These are phyloP conservation scores for Pseudevernia furfuracea DNA, from an alignment of 495 filamentous ascomycete species.

Conservation along the genomic window DNA sequence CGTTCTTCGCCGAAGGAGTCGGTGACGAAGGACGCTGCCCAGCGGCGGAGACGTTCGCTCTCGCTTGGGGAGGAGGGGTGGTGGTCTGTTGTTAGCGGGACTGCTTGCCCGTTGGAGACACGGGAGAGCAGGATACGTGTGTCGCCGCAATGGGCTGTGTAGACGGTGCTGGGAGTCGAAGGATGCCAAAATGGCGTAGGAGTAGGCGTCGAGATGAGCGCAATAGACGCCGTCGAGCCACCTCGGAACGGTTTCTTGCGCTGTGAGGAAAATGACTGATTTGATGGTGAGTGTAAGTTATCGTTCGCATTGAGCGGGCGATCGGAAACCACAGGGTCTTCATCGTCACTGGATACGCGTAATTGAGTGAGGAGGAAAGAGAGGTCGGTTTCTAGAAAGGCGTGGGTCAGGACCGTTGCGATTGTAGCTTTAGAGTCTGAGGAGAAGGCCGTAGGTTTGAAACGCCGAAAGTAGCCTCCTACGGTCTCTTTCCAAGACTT, in stretches of 20 bases:
- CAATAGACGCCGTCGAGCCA: conserved; percentile 82
- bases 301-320: conserved; percentile 72
- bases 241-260: conserved; percentile 85
- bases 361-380: conserved; percentile 84
- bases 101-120: conserved; percentile 65
- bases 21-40: conserved; percentile 77
- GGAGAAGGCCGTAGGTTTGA: conserved; percentile 63
- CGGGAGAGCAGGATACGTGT: conserved; percentile 82
- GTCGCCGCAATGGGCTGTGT: conserved; percentile 90
- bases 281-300: conserved; percentile 59
- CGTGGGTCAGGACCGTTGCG: conserved; percentile 70
- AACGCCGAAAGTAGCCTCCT: conserved; percentile 89
- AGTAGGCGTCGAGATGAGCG: conserved; percentile 83
- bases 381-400: conserved; percentile 84
- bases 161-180: conserved; percentile 65
- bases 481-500: conserved; percentile 74
- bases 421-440: conserved; percentile 34
- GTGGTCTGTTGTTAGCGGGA: conserved; percentile 79
- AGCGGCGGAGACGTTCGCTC: conserved; percentile 73
- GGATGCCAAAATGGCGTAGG: conserved; percentile 94
- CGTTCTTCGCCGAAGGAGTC: conserved; percentile 97
- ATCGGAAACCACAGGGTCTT: conserved; percentile 61
- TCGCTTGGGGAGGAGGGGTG: conserved; percentile 83
- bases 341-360: conserved; percentile 54
- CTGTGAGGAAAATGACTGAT: conserved; percentile 50